phyloP scores from a whole-genome alignment of 2,329 filamentous ascomycete genomes.

The Exophiala mesophila region DNA sequence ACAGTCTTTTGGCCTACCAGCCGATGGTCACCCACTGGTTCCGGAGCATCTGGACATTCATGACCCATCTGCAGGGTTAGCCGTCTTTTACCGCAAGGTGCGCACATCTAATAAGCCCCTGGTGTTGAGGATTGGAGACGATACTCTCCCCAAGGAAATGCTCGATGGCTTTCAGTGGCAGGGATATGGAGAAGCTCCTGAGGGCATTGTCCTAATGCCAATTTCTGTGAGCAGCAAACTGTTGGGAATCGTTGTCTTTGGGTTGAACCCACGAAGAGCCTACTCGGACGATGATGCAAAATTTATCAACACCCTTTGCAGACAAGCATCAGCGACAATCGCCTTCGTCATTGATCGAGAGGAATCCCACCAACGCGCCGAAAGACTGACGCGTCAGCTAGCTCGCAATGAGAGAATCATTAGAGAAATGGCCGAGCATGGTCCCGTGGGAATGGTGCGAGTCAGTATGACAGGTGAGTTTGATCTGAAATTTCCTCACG shows the following conservation, averaged over 20 bases:
- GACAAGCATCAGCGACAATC: conserved; percentile 16
- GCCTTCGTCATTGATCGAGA: conserved; percentile 15
- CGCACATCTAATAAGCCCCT: conserved; percentile 13
- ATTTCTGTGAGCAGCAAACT: conserved; percentile 18
- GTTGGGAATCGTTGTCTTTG: conserved; percentile 19
- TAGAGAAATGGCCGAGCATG: conserved; percentile 18
- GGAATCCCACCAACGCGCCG: conserved; percentile 16
- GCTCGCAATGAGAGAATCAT: conserved; percentile 16
- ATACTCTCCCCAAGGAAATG: conserved; percentile 10
- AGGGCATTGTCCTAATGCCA: conserved; percentile 16
- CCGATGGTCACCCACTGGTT: conserved; percentile 32
- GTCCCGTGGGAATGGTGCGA: conserved; percentile 17
- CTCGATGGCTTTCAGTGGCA: conserved; percentile 18
- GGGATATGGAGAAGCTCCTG: conserved; percentile 15
- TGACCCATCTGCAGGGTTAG: conserved; percentile 36
- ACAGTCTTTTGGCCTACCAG: conserved; percentile 21
- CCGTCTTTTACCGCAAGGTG: conserved; percentile 19
- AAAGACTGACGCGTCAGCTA: conserved; percentile 17
- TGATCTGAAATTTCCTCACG: not conserved
- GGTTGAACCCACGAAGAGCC: conserved; percentile 18
- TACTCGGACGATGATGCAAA: conserved; percentile 14
- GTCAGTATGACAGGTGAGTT: conserved; percentile 6
- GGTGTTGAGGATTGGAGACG: conserved; percentile 16
- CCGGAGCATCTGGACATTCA: conserved; percentile 28
- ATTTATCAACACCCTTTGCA: conserved; percentile 17